A percentile compares a stretch with the other conserved stretches of the same genome.
Evolutionary conservation across 1,284 basidiomycete species (phyloP).

Genomic region (Fomitopsis pinicola): DNA sequence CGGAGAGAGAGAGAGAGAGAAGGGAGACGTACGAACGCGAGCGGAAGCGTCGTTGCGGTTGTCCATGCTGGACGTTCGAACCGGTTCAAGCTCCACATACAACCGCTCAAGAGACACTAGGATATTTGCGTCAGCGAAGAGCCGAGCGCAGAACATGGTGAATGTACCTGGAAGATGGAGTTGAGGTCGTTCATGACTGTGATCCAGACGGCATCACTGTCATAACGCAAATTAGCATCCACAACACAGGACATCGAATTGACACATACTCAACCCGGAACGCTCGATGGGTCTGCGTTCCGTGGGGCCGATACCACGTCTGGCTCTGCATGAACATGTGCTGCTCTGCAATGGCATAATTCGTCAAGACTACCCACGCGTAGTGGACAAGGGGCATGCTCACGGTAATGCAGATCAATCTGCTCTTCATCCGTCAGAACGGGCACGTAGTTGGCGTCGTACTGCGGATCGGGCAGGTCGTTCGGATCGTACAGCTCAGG

Average conservation of each 20-base stretch:
- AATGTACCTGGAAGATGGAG: slow-evolving; percentile 69
- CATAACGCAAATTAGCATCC: slow-evolving; percentile 13
- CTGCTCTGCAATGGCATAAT: slow-evolving; percentile 46
- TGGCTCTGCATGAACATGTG: slow-evolving; percentile 63
- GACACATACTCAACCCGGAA: slow-evolving; percentile 65
- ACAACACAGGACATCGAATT: slow-evolving; percentile 8
- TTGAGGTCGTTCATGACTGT: slow-evolving; percentile 75
- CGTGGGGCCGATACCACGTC: slow-evolving; percentile 88
- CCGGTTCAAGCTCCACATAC: slow-evolving; percentile 80
- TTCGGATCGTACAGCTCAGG: slow-evolving; percentile 69
- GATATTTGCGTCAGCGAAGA: not conserved
- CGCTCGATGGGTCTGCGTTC: slow-evolving; percentile 80
- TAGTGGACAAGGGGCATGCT: slow-evolving; percentile 19
- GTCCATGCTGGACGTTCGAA: slow-evolving; percentile 65
- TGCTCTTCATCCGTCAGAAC: slow-evolving; percentile 75
- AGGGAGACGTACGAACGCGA: slow-evolving; percentile 62
- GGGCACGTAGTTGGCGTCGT: slow-evolving; percentile 72
- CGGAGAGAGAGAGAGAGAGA: not conserved
- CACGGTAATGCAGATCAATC: slow-evolving; percentile 63
- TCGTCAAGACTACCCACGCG: not conserved
- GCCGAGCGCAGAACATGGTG: not conserved
- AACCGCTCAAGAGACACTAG: slow-evolving; percentile 66
- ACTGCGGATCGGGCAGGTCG: slow-evolving; percentile 73
- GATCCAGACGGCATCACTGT: slow-evolving; percentile 57
- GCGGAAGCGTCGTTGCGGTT: slow-evolving; percentile 71